These are phyloP conservation scores for Sarcodon sp. DNA, from an alignment of 768 basidiomycete genomes.

Conservation along the genomic window DNA sequence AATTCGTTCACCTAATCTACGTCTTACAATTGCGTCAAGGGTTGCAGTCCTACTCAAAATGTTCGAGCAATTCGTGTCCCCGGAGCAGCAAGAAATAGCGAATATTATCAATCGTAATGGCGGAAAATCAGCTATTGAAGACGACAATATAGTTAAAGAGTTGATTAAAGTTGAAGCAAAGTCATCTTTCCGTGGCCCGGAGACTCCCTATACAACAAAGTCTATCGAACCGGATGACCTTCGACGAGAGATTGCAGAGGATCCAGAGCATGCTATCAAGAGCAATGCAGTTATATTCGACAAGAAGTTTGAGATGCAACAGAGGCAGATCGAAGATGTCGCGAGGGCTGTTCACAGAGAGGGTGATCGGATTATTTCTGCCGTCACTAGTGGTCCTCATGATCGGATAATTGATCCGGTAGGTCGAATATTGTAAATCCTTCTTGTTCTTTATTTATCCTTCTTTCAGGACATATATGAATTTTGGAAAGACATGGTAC, in stretches of 20 bases:
- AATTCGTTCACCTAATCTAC: background rate
- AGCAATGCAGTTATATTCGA: slow-evolving; percentile 9
- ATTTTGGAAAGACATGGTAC: slow-evolving; percentile 15
- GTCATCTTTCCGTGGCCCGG: background rate
- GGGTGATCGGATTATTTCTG: slow-evolving; percentile 10
- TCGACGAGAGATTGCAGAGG: slow-evolving; percentile 11
- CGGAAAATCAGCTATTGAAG: slow-evolving; percentile 5
- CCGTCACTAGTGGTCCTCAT: slow-evolving; percentile 12
- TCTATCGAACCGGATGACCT: slow-evolving; percentile 11
- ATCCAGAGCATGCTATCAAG: slow-evolving; percentile 9
- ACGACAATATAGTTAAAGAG: slow-evolving; percentile 7
- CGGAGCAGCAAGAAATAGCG: slow-evolving; percentile 6
- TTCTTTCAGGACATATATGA: slow-evolving; percentile 8
- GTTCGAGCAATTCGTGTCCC: slow-evolving; percentile 5
- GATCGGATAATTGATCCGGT: slow-evolving; percentile 14
- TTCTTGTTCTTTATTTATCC: background rate
- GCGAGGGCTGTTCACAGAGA: slow-evolving; percentile 7
- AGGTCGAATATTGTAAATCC: background rate
- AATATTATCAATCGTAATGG: slow-evolving; percentile 10
- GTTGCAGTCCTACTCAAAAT: slow-evolving; percentile 6
- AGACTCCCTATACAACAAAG: background rate
- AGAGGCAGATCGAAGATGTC: slow-evolving; percentile 8
- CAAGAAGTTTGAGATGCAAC: slow-evolving; percentile 12
- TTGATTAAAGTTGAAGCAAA: slow-evolving; percentile 8
- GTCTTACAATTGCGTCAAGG: slow-evolving; percentile 1